Conservation (phyloP, 1,284 basidiomycete species). For the Papiliotrema terrestris region DNA sequence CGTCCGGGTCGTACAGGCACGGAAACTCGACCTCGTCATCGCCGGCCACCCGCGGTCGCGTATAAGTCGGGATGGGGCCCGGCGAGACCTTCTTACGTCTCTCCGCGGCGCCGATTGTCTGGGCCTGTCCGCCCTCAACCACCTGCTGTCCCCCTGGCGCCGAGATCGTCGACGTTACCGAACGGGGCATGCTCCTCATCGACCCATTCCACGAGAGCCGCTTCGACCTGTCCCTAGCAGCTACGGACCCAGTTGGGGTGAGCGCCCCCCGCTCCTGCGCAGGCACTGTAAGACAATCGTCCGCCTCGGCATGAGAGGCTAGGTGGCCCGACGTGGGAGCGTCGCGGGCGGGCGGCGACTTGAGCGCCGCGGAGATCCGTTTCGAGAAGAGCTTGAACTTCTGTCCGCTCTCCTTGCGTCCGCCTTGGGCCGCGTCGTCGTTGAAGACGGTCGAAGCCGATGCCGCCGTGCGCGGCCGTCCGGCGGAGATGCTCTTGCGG, state of each 20-base stretch:
- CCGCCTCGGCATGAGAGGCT: too few relatives aligned
- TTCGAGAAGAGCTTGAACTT: neutral
- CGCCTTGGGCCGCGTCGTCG: too few relatives aligned
- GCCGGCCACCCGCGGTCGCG: conserved; percentile 1
- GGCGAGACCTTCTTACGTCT: too few relatives aligned
- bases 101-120: too few relatives aligned
- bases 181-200: neutral
- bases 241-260: too few relatives aligned
- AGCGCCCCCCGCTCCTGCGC: too few relatives aligned
- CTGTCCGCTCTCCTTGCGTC: too few relatives aligned
- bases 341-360: neutral
- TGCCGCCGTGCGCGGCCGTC: neutral
- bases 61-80: neutral
- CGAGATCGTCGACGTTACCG: neutral
- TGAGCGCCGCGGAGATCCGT: neutral
- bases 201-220: too few relatives aligned
- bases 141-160: neutral
- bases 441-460: too few relatives aligned
- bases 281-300: too few relatives aligned
- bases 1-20: conserved; percentile 10
- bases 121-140: neutral
- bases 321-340: neutral
- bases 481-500: neutral
- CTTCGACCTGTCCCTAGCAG: too few relatives aligned
- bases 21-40: conserved; percentile 8